Percentiles rank a stretch among this genome's conserved stretches.
phyloP scores from a whole-genome alignment of 768 basidiomycete genomes.

The Sarcomyxa edulis region DNA sequence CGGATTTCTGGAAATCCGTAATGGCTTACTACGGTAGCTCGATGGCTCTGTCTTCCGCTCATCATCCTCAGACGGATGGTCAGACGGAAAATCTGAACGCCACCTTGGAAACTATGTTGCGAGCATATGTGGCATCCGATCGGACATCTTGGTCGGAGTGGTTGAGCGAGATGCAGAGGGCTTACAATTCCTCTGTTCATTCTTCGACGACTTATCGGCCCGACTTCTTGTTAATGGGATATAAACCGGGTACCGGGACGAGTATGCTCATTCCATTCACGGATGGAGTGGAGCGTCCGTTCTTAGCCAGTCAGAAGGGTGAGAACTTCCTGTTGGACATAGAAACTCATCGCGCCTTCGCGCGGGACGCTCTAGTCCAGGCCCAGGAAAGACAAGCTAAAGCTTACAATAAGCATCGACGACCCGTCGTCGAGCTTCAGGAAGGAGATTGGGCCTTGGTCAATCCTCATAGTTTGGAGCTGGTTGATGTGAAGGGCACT shows the following conservation, averaged over 20 bases:
- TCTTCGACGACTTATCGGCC: slow-evolving; percentile 15
- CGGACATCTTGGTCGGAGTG: slow-evolving; percentile 17
- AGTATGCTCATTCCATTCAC: slow-evolving; percentile 1
- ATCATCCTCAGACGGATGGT: too few relatives aligned
- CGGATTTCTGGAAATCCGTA: slow-evolving; percentile 21
- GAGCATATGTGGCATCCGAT: slow-evolving; percentile 13
- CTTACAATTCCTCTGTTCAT: slow-evolving; percentile 18
- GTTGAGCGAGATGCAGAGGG: slow-evolving; percentile 14
- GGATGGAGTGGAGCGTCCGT: slow-evolving; percentile 4
- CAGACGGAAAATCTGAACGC: slow-evolving; percentile 26
- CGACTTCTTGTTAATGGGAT: slow-evolving; percentile 17
- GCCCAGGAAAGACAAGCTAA: slow-evolving; percentile 1
- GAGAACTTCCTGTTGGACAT: slow-evolving; percentile 1
- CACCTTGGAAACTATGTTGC: slow-evolving; percentile 16
- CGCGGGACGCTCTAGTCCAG: background rate
- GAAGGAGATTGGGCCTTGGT: slow-evolving; percentile 1
- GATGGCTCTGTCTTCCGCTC: slow-evolving; percentile 21
- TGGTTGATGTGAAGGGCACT: too few relatives aligned
- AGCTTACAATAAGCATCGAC: background rate
- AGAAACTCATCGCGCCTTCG: background rate
- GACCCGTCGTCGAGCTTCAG: slow-evolving; percentile 1
- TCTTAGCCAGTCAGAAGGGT: background rate
- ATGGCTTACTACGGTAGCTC: slow-evolving; percentile 11
- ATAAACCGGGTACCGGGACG: slow-evolving; percentile 8
- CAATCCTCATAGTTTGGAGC: too few relatives aligned